These are phyloP conservation scores for Gnetum montanum DNA, from an alignment of 75 land plant species.

Conservation along the genomic window DNA sequence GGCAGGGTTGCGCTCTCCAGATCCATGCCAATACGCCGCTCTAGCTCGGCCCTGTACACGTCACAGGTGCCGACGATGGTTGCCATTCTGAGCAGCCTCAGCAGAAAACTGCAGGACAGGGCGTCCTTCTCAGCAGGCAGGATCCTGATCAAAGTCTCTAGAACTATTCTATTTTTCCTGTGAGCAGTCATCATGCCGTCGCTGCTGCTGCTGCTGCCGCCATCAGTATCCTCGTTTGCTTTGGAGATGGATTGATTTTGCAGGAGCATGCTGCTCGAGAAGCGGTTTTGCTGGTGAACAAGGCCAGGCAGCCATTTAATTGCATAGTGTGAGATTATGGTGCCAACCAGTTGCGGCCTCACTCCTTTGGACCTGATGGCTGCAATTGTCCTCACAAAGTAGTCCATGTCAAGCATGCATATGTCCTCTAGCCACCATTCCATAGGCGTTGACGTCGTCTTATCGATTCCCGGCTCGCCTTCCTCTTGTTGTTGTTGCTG, in stretches of 20 bases:
- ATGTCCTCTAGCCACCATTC: conserved; percentile 51
- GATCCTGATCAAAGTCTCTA: conserved; percentile 51
- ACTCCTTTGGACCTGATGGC: conserved; percentile 63
- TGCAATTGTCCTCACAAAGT: conserved; percentile 44
- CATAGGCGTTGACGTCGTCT: too few species aligned
- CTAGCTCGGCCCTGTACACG: conserved; percentile 37
- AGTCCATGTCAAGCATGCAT: conserved; percentile 47
- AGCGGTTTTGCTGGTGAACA: not conserved
- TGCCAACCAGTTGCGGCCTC: conserved; percentile 57
- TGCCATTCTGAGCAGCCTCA: conserved; percentile 49
- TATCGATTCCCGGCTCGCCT: too few species aligned
- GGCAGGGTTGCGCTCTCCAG: conserved; percentile 55
- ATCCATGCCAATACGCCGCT: conserved; percentile 39
- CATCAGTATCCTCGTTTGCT: not conserved
- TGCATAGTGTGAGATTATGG: conserved; percentile 53
- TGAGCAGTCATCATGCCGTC: conserved; percentile 13
- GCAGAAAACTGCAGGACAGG: conserved; percentile 43
- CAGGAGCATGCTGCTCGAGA: not conserved
- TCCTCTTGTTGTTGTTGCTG: too few species aligned
- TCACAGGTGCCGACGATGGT: conserved; percentile 41
- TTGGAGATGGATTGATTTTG: not conserved
- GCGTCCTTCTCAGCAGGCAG: conserved; percentile 50
- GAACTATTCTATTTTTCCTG: conserved; percentile 37
- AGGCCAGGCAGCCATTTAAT: conserved; percentile 67
- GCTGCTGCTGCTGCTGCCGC: conserved; percentile 15